phyloP scores from a whole-genome alignment of 1,284 basidiomycete species.

The Cystobasidium sp. region DNA sequence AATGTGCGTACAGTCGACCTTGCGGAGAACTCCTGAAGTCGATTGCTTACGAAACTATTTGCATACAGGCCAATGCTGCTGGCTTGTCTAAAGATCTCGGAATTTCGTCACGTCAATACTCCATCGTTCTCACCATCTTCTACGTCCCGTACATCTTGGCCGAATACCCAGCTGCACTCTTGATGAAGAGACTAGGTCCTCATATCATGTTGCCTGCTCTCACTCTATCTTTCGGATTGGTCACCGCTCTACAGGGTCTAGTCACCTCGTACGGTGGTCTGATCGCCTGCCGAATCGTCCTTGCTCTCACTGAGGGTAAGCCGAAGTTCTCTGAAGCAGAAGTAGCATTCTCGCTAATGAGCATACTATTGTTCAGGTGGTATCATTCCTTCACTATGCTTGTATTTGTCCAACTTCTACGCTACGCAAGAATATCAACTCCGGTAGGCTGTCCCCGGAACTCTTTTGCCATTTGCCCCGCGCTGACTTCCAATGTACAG shows the following conservation, averaged over 20 bases:
- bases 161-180: conserved; percentile 23
- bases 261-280: conserved; percentile 65
- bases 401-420: conserved; percentile 35
- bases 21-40: background rate
- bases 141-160: conserved; percentile 34
- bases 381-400: conserved; percentile 30
- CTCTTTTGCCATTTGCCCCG: conserved; percentile 44
- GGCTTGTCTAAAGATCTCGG: conserved; percentile 15
- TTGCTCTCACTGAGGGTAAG: conserved; percentile 23
- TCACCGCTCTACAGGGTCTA: conserved; percentile 57
- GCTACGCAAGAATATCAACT: conserved; percentile 24
- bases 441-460: background rate
- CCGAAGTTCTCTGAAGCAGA: background rate
- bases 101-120: conserved; percentile 28
- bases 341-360: background rate
- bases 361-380: conserved; percentile 7
- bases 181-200: conserved; percentile 23
- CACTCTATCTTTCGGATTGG: conserved; percentile 20
- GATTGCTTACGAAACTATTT: background rate
- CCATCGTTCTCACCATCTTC: conserved; percentile 21
- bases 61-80: conserved; percentile 21
- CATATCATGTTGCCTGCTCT: conserved; percentile 32
- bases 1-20: conserved; percentile 1
- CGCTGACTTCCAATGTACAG: background rate
- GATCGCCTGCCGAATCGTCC: conserved; percentile 59